A percentile compares a stretch with the other conserved stretches of the same genome.
Conservation (phyloP, 164 flowering plant species). For the Cinnamomum micranthum region DNA sequence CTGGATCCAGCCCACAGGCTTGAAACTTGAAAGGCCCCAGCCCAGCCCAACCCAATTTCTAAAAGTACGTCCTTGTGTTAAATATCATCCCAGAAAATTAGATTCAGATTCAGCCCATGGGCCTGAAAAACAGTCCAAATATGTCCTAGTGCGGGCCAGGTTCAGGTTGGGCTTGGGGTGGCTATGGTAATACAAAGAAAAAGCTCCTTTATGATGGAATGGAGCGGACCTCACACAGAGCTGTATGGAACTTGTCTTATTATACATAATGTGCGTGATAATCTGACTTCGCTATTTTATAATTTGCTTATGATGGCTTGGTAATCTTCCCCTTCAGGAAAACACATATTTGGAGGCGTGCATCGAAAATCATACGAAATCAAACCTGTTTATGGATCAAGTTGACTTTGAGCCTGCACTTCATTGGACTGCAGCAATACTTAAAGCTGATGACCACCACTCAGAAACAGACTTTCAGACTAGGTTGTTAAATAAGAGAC, state of each 20-base stretch:
- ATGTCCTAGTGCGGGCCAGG: no score
- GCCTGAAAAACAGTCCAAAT: no score
- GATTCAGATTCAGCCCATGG: no score
- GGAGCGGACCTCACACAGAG: no score
- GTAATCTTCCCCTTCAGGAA: constrained; percentile 46
- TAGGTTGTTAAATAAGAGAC: constrained; percentile 34
- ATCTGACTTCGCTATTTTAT: neutral
- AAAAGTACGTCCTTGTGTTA: no score
- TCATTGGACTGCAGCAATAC: constrained; percentile 58
- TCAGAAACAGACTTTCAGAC: constrained; percentile 27
- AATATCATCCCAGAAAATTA: no score
- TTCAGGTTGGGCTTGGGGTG: no score
- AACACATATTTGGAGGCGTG: constrained; percentile 88
- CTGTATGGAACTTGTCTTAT: neutral
- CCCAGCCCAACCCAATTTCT: no score
- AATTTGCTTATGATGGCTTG: constrained; percentile 1
- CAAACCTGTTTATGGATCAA: constrained; percentile 95
- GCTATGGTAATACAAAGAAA: no score
- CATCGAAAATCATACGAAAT: constrained; percentile 92
- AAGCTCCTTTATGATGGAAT: no score
- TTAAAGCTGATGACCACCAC: constrained; percentile 57
- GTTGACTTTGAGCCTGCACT: constrained; percentile 94
- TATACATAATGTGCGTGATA: neutral
- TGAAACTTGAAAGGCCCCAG: no score
- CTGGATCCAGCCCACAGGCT: no score